Conservation (phyloP, 176 grass and related monocot genomes). For the Zoysia pacifica region DNA sequence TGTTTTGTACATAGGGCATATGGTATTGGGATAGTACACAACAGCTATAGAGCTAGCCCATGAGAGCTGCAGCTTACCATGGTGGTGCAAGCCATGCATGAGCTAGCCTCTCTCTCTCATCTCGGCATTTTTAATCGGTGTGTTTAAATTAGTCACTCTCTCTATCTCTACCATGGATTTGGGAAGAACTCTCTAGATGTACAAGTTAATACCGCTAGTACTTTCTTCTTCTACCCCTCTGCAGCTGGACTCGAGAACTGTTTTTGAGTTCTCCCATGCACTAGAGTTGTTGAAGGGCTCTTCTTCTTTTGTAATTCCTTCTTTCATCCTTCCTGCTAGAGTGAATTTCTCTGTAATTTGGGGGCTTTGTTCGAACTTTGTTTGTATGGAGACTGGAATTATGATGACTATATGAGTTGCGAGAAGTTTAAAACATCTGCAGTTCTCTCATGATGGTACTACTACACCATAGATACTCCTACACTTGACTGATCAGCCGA, state of each 20-base stretch:
- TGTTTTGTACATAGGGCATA: constrained; percentile 67
- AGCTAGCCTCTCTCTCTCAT: constrained; percentile 26
- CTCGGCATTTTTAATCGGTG: constrained; percentile 52
- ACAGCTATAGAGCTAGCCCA: constrained; percentile 37
- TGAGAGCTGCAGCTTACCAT: constrained; percentile 16
- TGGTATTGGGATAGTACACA: constrained; percentile 40
- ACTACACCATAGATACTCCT: not conserved
- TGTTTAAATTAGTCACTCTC: constrained; percentile 54
- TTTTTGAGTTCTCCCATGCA: constrained; percentile 70
- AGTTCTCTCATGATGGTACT: constrained; percentile 47
- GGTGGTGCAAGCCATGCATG: constrained; percentile 49
- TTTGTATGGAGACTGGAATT: constrained; percentile 40
- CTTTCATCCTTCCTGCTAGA: constrained; percentile 29
- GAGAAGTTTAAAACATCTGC: constrained; percentile 49
- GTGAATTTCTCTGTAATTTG: constrained; percentile 30
- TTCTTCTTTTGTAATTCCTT: not conserved
- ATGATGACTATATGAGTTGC: constrained; percentile 51
- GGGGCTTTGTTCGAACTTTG: constrained; percentile 36
- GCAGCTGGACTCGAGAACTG: constrained; percentile 58
- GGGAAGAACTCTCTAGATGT: constrained; percentile 45
- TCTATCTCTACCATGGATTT: constrained; percentile 35
- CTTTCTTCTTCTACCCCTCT: constrained; percentile 13
- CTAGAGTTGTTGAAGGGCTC: constrained; percentile 41
- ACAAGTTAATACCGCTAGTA: constrained; percentile 54
- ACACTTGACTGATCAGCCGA: constrained; percentile 13